phyloP scores from a whole-genome alignment of 176 grass and related monocot species.

The Rhynchospora tenuis region DNA sequence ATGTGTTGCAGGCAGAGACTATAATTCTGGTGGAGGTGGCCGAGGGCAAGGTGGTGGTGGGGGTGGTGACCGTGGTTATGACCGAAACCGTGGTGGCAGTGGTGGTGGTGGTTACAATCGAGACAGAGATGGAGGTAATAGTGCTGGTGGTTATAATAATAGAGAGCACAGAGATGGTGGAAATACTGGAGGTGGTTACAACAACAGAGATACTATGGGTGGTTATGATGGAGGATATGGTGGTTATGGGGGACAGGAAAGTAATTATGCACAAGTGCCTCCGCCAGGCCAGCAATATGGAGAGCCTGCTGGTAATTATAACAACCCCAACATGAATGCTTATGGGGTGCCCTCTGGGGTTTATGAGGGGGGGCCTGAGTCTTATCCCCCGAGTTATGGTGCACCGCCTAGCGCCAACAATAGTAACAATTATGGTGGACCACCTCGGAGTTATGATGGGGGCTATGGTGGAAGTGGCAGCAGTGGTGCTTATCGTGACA shows the following conservation, averaged over 20 bases:
- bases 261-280: conserved; percentile 51
- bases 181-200: conserved; percentile 33
- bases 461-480: conserved; percentile 55
- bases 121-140: conserved; percentile 42
- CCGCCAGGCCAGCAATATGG: conserved; percentile 58
- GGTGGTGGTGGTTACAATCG: conserved; percentile 48
- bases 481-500: conserved; percentile 28
- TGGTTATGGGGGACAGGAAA: conserved; percentile 28
- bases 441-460: conserved; percentile 62
- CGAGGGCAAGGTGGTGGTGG: conserved; percentile 35
- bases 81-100: conserved; percentile 47
- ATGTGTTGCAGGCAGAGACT: conserved; percentile 21
- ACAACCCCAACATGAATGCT: conserved; percentile 37
- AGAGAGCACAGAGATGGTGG: conserved; percentile 14
- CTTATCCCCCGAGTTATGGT: conserved; percentile 72
- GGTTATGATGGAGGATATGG: conserved; percentile 21
- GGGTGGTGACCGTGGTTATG: conserved; percentile 38
- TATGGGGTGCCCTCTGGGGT: conserved; percentile 63
- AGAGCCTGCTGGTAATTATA: conserved; percentile 44
- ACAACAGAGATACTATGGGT: neutral
- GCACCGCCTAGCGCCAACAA: conserved; percentile 56
- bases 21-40: conserved; percentile 23
- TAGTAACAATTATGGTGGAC: conserved; percentile 33
- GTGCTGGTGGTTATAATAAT: conserved; percentile 36
- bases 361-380: conserved; percentile 59